Conservation (phyloP, 768 basidiomycete genomes). For the Sarcodon sp. region DNA sequence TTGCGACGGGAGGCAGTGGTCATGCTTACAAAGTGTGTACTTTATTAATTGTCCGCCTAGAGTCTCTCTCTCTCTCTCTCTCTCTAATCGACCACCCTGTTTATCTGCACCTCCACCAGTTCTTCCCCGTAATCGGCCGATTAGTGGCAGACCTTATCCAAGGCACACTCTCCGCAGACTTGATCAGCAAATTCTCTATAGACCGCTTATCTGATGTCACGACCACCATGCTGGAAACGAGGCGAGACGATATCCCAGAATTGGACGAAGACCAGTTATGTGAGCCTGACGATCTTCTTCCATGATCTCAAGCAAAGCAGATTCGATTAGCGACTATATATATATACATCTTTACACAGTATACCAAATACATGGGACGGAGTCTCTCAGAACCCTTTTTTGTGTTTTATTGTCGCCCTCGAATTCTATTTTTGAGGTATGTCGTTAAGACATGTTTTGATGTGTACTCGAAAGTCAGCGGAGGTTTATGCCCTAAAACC, state of each 20-base stretch:
- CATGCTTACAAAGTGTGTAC: conserved; percentile 68
- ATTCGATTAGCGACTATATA: too few species aligned
- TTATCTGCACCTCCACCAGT: conserved; percentile 30
- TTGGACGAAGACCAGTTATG: conserved; percentile 39
- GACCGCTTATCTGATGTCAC: conserved; percentile 21
- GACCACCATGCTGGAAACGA: neutral
- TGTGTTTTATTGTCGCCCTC: too few species aligned
- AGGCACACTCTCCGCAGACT: conserved; percentile 37
- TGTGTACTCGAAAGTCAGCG: too few species aligned
- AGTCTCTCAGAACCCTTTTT: too few species aligned
- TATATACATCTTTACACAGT: too few species aligned
- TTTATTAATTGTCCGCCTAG: neutral
- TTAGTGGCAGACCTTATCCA: conserved; percentile 67
- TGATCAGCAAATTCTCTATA: conserved; percentile 51
- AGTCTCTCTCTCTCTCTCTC: neutral
- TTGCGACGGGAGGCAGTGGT: conserved; percentile 85
- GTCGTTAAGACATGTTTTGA: neutral
- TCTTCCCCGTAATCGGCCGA: conserved; percentile 74
- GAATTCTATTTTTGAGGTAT: too few species aligned
- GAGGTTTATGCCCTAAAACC: conserved; percentile 36
- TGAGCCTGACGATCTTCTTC: conserved; percentile 28
- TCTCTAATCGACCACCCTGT: neutral
- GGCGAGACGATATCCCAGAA: conserved; percentile 13
- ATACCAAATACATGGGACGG: too few species aligned
- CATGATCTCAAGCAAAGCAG: neutral